Percentiles rank a stretch among this genome's conserved stretches.
Conservation (phyloP, 2,329 filamentous ascomycete genomes). For the Calonectria hongkongensis region DNA sequence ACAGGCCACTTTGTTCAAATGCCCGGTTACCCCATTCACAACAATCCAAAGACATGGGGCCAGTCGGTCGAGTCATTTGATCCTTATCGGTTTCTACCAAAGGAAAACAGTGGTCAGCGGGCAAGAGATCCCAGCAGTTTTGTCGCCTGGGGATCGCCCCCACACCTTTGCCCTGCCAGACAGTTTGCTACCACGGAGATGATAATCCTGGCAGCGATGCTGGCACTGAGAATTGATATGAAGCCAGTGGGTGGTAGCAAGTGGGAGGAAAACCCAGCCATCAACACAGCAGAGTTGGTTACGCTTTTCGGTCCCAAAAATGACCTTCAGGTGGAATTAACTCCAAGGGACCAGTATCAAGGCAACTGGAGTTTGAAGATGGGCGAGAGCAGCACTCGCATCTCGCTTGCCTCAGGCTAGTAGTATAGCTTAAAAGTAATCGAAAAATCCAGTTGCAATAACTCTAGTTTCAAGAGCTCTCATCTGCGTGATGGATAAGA, state of each 20-base stretch:
- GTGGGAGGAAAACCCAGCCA: constrained; percentile 38
- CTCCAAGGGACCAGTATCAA: constrained; percentile 36
- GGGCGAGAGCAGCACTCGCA: constrained; percentile 51
- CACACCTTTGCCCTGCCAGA: constrained; percentile 55
- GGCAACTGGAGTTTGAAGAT: constrained; percentile 49
- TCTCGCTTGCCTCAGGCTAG: constrained; percentile 52
- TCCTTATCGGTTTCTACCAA: constrained; percentile 43
- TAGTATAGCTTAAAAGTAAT: not conserved
- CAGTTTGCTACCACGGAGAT: constrained; percentile 57
- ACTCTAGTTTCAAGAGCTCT: no score
- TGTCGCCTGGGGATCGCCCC: constrained; percentile 54
- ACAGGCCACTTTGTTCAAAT: constrained; percentile 60
- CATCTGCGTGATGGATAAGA: no score
- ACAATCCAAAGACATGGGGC: constrained; percentile 59
- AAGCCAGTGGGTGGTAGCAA: not conserved
- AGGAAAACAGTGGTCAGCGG: constrained; percentile 32
- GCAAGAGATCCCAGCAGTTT: constrained; percentile 59
- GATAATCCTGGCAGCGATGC: constrained; percentile 47
- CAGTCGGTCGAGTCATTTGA: constrained; percentile 50
- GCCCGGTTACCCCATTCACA: constrained; percentile 57
- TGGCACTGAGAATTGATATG: constrained; percentile 37
- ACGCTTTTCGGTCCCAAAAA: constrained; percentile 44
- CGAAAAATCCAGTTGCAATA: not conserved
- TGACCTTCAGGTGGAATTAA: constrained; percentile 41
- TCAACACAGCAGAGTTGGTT: constrained; percentile 36